Evolutionary conservation across 2,329 filamentous ascomycete species (phyloP).

Genomic region (Clonostachys chloroleuca): DNA sequence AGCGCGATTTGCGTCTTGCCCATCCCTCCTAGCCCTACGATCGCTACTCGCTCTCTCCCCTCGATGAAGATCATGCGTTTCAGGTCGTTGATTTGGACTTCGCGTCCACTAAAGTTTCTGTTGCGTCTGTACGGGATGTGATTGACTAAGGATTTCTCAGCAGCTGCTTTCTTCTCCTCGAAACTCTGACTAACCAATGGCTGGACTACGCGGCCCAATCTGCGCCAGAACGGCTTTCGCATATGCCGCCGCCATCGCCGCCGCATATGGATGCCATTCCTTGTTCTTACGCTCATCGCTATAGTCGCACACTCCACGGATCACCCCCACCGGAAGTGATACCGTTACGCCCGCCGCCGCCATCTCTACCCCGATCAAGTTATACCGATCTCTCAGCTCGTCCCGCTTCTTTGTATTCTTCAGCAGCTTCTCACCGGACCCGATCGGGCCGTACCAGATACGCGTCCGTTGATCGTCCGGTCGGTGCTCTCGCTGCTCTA

Average conservation of each 20-base stretch:
- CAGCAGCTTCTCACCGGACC: constrained; percentile 21
- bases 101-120: too few relatives aligned
- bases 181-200: neutral
- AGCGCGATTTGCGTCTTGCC: too few relatives aligned
- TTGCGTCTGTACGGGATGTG: too few relatives aligned
- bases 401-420: constrained; percentile 14
- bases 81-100: too few relatives aligned
- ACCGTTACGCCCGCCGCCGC: constrained; percentile 21
- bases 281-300: constrained; percentile 20
- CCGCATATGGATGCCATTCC: constrained; percentile 23
- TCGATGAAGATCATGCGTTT: too few relatives aligned
- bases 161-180: neutral
- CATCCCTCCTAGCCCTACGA: too few relatives aligned
- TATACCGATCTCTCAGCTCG: constrained; percentile 13
- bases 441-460: constrained; percentile 26
- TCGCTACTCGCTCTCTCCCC: too few relatives aligned
- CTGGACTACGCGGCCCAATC: constrained; percentile 2
- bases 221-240: constrained; percentile 14
- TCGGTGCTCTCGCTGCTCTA: constrained; percentile 7
- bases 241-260: constrained; percentile 21
- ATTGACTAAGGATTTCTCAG: too few relatives aligned
- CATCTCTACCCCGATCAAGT: constrained; percentile 22
- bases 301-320: constrained; percentile 24
- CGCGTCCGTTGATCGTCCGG: constrained; percentile 11
- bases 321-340: constrained; percentile 16